phyloP scores from a whole-genome alignment of 257 asterid genomes.

The Solanum ossicruentum region DNA sequence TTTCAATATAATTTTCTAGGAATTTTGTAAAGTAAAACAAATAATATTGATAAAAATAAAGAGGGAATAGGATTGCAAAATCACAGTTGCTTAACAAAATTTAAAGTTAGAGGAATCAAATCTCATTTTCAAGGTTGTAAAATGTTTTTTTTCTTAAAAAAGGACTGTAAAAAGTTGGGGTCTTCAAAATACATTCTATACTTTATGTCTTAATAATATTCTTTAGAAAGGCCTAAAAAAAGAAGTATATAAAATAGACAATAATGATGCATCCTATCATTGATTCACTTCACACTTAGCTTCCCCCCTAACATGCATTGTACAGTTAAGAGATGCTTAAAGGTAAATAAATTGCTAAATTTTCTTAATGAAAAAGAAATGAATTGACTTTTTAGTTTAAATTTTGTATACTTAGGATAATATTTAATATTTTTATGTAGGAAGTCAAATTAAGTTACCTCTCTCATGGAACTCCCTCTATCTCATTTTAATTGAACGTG shows the following conservation, averaged over 20 bases:
- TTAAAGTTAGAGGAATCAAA: conserved; percentile 20
- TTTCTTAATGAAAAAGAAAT: too few species aligned
- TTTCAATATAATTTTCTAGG: neutral
- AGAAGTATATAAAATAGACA: neutral
- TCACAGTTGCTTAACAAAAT: conserved; percentile 28
- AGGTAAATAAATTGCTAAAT: neutral
- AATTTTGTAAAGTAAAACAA: neutral
- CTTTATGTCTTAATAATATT: conserved; percentile 4
- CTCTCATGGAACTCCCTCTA: too few species aligned
- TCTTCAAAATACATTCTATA: neutral
- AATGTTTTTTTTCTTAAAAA: neutral
- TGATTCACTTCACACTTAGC: neutral
- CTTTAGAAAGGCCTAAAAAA: neutral
- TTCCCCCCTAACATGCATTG: neutral
- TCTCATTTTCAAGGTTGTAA: conserved; percentile 9
- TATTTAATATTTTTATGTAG: neutral
- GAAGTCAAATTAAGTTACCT: neutral
- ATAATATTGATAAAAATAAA: neutral
- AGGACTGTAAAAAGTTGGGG: conserved; percentile 8
- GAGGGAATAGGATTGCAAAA: neutral
- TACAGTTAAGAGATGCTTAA: neutral
- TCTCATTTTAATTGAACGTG: too few species aligned
- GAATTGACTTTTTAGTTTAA: neutral
- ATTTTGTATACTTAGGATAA: too few species aligned
- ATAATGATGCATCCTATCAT: neutral